Evolutionary conservation across 2,329 filamentous ascomycete genomes (phyloP).

Genomic region (Graphium sp.): DNA sequence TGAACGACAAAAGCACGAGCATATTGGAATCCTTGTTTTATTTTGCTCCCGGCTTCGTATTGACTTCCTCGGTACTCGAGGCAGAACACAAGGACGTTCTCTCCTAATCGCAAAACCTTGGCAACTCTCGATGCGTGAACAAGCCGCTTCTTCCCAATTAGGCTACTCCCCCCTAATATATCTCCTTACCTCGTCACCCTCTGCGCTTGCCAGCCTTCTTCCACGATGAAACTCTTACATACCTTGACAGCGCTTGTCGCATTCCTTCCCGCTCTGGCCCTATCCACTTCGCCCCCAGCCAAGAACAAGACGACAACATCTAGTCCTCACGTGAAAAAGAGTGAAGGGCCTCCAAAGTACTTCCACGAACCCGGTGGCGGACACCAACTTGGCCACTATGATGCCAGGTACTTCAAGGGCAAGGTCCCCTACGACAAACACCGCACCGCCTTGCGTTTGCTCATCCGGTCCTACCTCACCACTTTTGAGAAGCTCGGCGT

Average conservation of each 20-base stretch:
- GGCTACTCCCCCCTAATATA: no score
- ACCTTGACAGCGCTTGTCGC: constrained; percentile 4
- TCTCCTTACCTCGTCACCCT: no score
- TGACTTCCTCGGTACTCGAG: no score
- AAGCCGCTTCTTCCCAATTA: no score
- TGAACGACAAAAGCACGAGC: no score
- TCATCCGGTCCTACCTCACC: constrained; percentile 58
- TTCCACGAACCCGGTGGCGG: constrained; percentile 47
- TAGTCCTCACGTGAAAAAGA: constrained; percentile 8
- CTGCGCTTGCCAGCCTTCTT: no score
- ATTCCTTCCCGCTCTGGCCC: constrained; percentile 1
- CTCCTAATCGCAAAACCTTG: no score
- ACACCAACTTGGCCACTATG: constrained; percentile 54
- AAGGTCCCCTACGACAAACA: constrained; percentile 51
- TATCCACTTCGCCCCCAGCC: background rate
- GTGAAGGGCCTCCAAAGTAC: constrained; percentile 29
- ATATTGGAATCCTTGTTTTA: no score
- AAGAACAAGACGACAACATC: background rate
- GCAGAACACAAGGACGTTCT: no score
- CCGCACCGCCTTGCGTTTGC: constrained; percentile 46
- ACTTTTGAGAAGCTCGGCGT: constrained; percentile 46
- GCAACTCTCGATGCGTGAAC: no score
- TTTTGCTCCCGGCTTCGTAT: no score
- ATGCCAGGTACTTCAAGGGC: constrained; percentile 48
- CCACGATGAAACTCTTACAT: constrained; percentile 6